Evolutionary conservation across 192 early-diverging fungal genomes (phyloP).

Genomic region (Gamsiella multidivaricata): DNA sequence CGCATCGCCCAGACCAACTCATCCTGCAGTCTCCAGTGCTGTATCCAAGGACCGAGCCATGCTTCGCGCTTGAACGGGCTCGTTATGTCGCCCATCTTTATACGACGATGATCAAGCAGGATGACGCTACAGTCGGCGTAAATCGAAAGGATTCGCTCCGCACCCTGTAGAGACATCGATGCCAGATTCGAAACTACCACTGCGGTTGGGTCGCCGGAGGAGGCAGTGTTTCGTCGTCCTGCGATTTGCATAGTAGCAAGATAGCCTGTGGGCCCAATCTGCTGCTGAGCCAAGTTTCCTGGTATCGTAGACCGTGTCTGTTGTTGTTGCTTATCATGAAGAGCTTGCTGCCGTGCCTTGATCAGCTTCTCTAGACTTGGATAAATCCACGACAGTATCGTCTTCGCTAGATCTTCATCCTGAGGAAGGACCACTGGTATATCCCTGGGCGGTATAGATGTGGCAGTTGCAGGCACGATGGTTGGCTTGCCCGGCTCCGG

Average conservation of each 20-base stretch:
- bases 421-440: slow-evolving; percentile 1
- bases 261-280: neutral
- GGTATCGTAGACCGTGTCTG: neutral
- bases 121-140: slow-evolving; percentile 25
- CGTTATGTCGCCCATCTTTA: neutral
- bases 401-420: slow-evolving; percentile 1
- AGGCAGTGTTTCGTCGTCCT: neutral
- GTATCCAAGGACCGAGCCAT: slow-evolving; percentile 19
- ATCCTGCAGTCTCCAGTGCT: slow-evolving; percentile 14
- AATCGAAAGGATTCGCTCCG: neutral
- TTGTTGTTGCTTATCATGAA: slow-evolving; percentile 8
- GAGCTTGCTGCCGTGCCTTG: slow-evolving; percentile 14
- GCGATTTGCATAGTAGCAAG: neutral
- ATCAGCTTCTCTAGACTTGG: slow-evolving; percentile 18
- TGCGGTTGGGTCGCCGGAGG: neutral
- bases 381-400: slow-evolving; percentile 27
- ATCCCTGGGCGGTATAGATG: neutral
- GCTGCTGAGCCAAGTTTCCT: neutral
- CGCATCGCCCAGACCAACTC: slow-evolving; percentile 33
- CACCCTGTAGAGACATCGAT: slow-evolving; percentile 2
- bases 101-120: slow-evolving; percentile 4
- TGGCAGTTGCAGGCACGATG: neutral
- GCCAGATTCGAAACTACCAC: neutral
- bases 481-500: neutral
- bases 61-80: slow-evolving; percentile 5